Evolutionary conservation across 805 yeast genomes (phyloP).

Genomic region (Zygotorulaspora florentina): DNA sequence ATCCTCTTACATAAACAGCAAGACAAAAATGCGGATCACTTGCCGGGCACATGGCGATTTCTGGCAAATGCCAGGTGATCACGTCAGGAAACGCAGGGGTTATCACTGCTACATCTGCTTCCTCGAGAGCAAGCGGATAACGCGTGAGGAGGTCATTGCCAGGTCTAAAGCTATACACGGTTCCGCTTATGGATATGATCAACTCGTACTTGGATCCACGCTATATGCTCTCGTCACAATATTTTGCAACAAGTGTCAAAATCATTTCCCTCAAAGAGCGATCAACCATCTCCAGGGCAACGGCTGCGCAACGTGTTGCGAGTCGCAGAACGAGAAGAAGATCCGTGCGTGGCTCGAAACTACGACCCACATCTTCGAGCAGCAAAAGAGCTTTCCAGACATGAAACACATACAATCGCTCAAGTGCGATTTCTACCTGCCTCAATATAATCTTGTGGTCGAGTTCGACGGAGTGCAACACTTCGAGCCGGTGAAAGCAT

Average conservation of each 20-base stretch:
- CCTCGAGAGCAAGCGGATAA: conserved; percentile 1
- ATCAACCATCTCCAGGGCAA: background rate
- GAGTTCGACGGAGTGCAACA: conserved; percentile 1
- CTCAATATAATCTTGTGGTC: background rate
- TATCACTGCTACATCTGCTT: background rate
- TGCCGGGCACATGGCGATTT: conserved; percentile 2
- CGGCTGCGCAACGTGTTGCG: conserved; percentile 1
- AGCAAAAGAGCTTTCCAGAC: background rate
- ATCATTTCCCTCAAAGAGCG: background rate
- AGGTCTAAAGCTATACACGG: background rate
- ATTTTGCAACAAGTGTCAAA: background rate
- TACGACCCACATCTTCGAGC: background rate
- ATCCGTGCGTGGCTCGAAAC: background rate
- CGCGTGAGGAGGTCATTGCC: background rate
- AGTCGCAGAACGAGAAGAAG: background rate
- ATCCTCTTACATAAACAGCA: background rate
- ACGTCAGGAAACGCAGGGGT: background rate
- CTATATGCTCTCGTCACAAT: background rate
- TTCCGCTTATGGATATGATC: background rate
- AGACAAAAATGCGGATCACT: background rate
- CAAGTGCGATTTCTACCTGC: background rate
- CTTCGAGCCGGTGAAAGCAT: conserved; percentile 2
- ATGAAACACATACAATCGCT: background rate
- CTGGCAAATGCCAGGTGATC: conserved; percentile 1
- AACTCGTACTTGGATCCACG: background rate